Percentiles rank a stretch among this genome's conserved stretches.
Evolutionary conservation across 139 green algal species (phyloP).

Genomic region (Trebouxia sp.): DNA sequence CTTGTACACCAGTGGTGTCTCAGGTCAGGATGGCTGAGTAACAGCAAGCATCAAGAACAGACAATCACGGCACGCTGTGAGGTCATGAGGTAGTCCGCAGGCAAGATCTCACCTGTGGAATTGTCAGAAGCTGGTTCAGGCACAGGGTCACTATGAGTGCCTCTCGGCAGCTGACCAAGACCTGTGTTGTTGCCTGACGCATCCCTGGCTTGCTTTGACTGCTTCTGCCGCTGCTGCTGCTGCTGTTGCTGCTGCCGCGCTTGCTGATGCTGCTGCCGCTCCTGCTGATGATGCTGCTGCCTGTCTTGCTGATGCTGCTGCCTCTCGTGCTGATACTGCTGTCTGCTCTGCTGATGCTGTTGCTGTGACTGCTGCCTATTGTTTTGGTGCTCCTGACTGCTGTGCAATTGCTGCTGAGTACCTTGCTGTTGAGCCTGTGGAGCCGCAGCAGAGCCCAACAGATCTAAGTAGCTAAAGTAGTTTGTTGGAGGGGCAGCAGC

Average conservation of each 20-base stretch:
- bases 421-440: background rate
- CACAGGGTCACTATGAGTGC: background rate
- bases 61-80: too few relatives aligned
- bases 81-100: too few relatives aligned
- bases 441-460: background rate
- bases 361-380: background rate
- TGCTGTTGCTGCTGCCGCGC: background rate
- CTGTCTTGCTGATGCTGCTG: background rate
- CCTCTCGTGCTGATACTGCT: background rate
- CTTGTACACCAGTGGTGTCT: too few relatives aligned
- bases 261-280: background rate
- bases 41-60: too few relatives aligned
- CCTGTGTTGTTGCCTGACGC: too few relatives aligned
- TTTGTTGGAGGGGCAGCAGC: background rate
- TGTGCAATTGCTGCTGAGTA: background rate
- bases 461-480: constrained; percentile 13
- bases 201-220: background rate
- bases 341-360: background rate
- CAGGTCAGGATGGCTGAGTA: too few relatives aligned
- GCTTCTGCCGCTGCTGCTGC: background rate
- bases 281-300: background rate
- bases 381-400: too few relatives aligned
- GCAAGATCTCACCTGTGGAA: background rate
- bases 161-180: background rate
- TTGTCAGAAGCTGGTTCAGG: background rate